Conservation (phyloP, 768 basidiomycete genomes). For the Roridomyces roridus region DNA sequence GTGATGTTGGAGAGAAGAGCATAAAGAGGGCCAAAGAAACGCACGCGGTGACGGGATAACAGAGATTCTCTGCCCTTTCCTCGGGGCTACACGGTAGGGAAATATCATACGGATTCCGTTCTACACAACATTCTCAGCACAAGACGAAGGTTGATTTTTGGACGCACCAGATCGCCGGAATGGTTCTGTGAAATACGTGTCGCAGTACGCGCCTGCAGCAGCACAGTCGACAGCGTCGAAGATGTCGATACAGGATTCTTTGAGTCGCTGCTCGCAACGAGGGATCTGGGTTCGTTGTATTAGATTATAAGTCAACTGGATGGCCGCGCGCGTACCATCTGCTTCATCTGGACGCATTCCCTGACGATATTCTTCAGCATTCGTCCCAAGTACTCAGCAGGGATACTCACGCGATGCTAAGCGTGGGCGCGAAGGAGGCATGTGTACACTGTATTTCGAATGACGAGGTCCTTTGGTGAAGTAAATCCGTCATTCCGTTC, state of each 20-base stretch:
- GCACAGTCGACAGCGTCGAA: too few relatives aligned
- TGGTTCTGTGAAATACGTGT: too few relatives aligned
- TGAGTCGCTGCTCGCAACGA: constrained; percentile 47
- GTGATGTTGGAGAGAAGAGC: constrained; percentile 44
- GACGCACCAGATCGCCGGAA: too few relatives aligned
- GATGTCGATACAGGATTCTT: too few relatives aligned
- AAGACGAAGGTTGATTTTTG: too few relatives aligned
- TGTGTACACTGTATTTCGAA: constrained; percentile 60
- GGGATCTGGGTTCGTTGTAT: constrained; percentile 49
- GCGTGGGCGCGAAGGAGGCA: too few relatives aligned
- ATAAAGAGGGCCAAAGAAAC: constrained; percentile 45
- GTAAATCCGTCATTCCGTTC: constrained; percentile 52
- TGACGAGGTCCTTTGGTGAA: too few relatives aligned
- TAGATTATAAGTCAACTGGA: background rate
- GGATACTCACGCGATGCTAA: too few relatives aligned
- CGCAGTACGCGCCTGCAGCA: too few relatives aligned
- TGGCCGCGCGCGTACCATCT: constrained; percentile 46
- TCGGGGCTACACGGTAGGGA: too few relatives aligned
- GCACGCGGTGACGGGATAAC: constrained; percentile 56
- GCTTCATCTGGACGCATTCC: constrained; percentile 64
- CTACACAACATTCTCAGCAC: constrained; percentile 23
- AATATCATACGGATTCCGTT: constrained; percentile 73
- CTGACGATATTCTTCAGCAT: constrained; percentile 59
- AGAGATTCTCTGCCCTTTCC: constrained; percentile 61
- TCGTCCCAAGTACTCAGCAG: too few relatives aligned